A percentile compares a stretch with the other conserved stretches of the same genome.
Conservation (phyloP, 306 rosid species). For the Vicia faba region DNA sequence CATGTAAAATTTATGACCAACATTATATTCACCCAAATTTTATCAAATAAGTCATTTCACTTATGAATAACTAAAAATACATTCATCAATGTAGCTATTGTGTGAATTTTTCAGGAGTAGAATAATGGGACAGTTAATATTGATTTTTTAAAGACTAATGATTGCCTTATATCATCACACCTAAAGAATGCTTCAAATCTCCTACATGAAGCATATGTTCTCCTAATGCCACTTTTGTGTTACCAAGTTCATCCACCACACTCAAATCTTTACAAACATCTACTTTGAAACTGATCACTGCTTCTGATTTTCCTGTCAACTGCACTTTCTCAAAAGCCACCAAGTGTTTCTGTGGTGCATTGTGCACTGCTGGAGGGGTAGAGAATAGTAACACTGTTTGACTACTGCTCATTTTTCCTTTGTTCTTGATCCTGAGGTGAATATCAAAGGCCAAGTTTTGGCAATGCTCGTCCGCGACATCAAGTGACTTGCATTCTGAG, state of each 20-base stretch:
- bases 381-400: constrained; percentile 75
- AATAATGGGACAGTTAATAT: not conserved
- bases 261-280: constrained; percentile 90
- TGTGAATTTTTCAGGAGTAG: not conserved
- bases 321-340: constrained; percentile 74
- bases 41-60: too few species aligned
- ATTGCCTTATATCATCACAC: constrained; percentile 65
- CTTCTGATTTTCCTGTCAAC: constrained; percentile 48
- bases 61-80: too few species aligned
- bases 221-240: constrained; percentile 76
- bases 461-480: constrained; percentile 53
- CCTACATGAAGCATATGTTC: constrained; percentile 80
- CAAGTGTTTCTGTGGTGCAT: constrained; percentile 78
- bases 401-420: constrained; percentile 55
- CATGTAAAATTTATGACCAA: too few species aligned
- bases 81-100: too few species aligned
- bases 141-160: constrained; percentile 27
- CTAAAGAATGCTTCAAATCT: constrained; percentile 66
- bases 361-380: constrained; percentile 74
- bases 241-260: constrained; percentile 83
- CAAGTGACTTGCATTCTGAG: constrained; percentile 63
- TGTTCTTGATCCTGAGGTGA: constrained; percentile 69
- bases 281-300: constrained; percentile 66
- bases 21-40: too few species aligned
- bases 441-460: constrained; percentile 61